These are phyloP conservation scores for Lantana camara DNA, from an alignment of 257 asterid species.

Conservation along the genomic window DNA sequence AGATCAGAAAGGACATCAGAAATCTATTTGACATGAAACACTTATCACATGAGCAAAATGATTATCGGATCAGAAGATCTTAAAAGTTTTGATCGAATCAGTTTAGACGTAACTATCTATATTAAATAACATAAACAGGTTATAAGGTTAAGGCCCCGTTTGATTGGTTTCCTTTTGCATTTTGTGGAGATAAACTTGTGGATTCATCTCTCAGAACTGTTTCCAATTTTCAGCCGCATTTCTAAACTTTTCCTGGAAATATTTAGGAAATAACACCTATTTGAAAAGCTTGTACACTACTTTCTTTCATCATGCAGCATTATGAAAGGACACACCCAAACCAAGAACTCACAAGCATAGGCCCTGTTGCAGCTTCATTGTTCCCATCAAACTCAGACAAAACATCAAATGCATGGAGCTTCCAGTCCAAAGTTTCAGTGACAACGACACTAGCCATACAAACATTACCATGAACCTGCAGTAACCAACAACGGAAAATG, in stretches of 20 bases:
- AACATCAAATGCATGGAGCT: slow-evolving; percentile 94
- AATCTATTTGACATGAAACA: not conserved
- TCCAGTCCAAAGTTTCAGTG: slow-evolving; percentile 98
- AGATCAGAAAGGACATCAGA: slow-evolving; percentile 22
- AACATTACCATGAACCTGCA: slow-evolving; percentile 99
- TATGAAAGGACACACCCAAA: slow-evolving; percentile 23
- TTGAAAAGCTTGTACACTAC: not conserved
- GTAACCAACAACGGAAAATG: slow-evolving; percentile 30
- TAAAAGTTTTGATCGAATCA: not conserved
- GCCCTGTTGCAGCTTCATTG: slow-evolving; percentile 77
- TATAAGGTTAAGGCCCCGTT: slow-evolving; percentile 5
- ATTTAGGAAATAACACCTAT: not conserved
- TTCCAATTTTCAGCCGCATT: not conserved
- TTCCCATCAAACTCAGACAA: slow-evolving; percentile 94
- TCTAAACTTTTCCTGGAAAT: not conserved
- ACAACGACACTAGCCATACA: slow-evolving; percentile 97
- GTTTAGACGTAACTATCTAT: not conserved
- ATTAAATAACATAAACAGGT: slow-evolving; percentile 12
- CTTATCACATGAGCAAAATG: not conserved
- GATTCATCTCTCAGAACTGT: not conserved
- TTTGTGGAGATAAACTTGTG: not conserved
- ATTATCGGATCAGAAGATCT: slow-evolving; percentile 9
- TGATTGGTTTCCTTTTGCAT: not conserved
- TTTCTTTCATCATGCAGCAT: not conserved
- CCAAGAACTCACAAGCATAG: slow-evolving; percentile 79